Evolutionary conservation across 1,284 basidiomycete species (phyloP), one percentile per base, ranked within the genome.

Genomic region (Cutaneotrichosporon arboriforme): DNA sequence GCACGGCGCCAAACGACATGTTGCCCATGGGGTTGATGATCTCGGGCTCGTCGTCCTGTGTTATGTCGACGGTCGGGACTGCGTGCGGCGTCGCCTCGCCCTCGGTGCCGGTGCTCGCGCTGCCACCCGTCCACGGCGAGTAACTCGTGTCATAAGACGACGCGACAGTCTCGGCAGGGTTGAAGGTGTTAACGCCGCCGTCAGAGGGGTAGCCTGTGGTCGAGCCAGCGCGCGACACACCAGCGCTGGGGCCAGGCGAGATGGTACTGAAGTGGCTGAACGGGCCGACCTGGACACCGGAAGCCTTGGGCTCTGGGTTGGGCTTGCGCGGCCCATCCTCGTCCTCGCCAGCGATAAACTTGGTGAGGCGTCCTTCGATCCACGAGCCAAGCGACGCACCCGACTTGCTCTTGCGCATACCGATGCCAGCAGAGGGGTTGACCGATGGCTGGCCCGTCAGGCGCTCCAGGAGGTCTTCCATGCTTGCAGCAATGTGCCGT

Each of bases 181-280:
- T 43, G 41, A 37, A 37, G 21, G 13, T 22, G 41, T 43, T 22
- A 12, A 43, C 22, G 8, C 26, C 26, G 26, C 23, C 41, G 41
- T 21, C 41, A 14, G 46, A 37, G 22, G 17, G 15, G 26, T 41
- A 14, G 18, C 73, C 71, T 0, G 59, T 60, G 2, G 55, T 59
- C 5, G 72, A 74, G 23, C 37, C 31, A 31, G 58, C 57, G 13
- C 72, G 59, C 10, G 68, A 62, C 22, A 68, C 52, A 47, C 81
- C 82, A 3, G 86, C 85, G 8, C 86, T 88, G 9, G 86, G 82
- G 41, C 82, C 81, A 1, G 90, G 91, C 1, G 94, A 90, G 62
- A 98, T 97, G 15, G 90, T 85, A 64, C 88, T 92, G 75, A 89
- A 97, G 66, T 92, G 91, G 18, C 90, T 85, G 75, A 98, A 98